Base-by-base conservation (phyloP, 1,284 basidiomycete species). In the Moniliophthora roreri region DNA sequence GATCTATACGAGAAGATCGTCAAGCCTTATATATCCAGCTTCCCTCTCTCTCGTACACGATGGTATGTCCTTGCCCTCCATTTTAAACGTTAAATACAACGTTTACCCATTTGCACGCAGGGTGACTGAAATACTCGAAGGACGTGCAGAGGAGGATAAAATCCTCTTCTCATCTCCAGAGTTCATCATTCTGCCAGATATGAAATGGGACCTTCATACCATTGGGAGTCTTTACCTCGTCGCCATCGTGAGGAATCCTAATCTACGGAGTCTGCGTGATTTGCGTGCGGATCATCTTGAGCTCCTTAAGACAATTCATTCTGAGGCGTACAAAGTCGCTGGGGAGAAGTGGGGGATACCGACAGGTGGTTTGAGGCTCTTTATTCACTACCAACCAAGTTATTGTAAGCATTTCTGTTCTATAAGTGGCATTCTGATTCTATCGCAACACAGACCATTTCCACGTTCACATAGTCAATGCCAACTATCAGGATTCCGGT, bases 371-470 rank as follows among this genome's bases (percentile, higher is more conserved):
- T 63, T 98, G 55, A 74, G 94, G 54, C 80, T 96, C 74, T 96
- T 88, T 63, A 73, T 98, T 23, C 96, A 99, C 67, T 98, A 99
- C 66, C 95, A 98, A 66, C 96, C 96, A 0, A 92, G 87, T 37
- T 98, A 98, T 66, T 98, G 95, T 96, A 58, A 64, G 91, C 77
- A 13, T 32, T 6, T 46, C 32, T 45, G 45, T 44, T 24, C 26
- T 21, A 9, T 11, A 26, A 28, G 48, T 23, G 38, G 11, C 10
- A 23, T 2, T 10, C 44, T 21, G 34, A 28, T 18, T 32, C 36
- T 28, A 51, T 18, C 47, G 6, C 40, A n/a, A n/a, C n/a, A 20
- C n/a, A 95, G 95, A 97, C 67, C 95, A 96, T 63, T 91, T 97
- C 63, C 94, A 97, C 61, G 92, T 99, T 0, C 97, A 99, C 62